A percentile compares a stretch with the other conserved stretches of the same genome.
These are phyloP conservation scores for Durusdinium trenchii DNA, from an alignment of 73 alveolate genomes.

Conservation along the genomic window DNA sequence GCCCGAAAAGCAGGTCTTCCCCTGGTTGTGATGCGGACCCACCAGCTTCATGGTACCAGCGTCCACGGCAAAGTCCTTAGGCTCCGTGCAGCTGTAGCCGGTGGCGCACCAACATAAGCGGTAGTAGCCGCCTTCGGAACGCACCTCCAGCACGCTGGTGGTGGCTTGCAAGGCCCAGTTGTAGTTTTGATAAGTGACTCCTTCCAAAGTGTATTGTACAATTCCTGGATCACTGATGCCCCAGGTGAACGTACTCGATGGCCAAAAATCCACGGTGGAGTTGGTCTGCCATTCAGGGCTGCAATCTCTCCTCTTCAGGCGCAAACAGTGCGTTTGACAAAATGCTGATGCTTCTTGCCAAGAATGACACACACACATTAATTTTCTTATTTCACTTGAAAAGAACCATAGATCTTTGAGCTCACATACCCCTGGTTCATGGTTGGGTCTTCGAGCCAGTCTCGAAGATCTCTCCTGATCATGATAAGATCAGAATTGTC, in stretches of 20 bases:
- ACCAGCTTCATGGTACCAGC: slow-evolving; percentile 76
- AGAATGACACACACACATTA: neutral
- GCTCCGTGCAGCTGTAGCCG: slow-evolving; percentile 28
- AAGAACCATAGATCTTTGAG: neutral
- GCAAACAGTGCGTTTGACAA: neutral
- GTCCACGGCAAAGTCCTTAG: slow-evolving; percentile 61
- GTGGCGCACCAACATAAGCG: slow-evolving; percentile 68
- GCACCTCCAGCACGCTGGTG: slow-evolving; percentile 41
- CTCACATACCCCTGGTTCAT: neutral
- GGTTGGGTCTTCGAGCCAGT: no score
- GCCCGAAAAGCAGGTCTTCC: slow-evolving; percentile 57
- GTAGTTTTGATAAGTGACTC: slow-evolving; percentile 40
- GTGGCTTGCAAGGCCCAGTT: slow-evolving; percentile 57
- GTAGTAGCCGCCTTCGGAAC: slow-evolving; percentile 73
- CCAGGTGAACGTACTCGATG: slow-evolving; percentile 63
- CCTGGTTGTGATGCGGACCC: slow-evolving; percentile 84
- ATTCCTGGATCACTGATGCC: slow-evolving; percentile 65
- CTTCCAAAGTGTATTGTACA: slow-evolving; percentile 11
- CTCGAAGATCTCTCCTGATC: slow-evolving; percentile 28
- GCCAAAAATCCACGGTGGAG: slow-evolving; percentile 58
- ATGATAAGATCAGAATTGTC: slow-evolving; percentile 23
- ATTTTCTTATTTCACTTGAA: neutral
- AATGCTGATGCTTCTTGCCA: neutral
- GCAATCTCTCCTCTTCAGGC: slow-evolving; percentile 45
- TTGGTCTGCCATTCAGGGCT: slow-evolving; percentile 69